Evolutionary conservation across 306 rosid genomes (phyloP), one percentile per base, ranked within the genome.

Genomic region (Trifolium dubium): DNA sequence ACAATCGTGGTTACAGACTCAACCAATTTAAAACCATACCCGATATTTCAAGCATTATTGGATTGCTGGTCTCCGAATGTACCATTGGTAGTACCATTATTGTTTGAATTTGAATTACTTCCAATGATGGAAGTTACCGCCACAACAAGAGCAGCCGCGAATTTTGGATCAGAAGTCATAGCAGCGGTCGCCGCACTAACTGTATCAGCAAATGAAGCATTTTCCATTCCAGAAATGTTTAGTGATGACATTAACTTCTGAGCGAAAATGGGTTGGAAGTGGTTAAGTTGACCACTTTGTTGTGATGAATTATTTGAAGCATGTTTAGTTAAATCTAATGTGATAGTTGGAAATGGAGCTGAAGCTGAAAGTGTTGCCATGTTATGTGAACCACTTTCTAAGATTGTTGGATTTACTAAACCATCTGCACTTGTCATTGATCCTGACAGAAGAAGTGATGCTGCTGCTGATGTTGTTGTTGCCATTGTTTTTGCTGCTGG

Each of bases 261-360:
- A 64, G 64, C 40, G 18, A 49, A 50, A 23, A 74, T 6, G 4
- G 71, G 78, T 19, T 56, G 23, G 15, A 73, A 32, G 30, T 63
- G 13, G 10, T 32, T 74, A 10, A 47, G 44, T 7, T 61, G 69
- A 8, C n/a, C n/a, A n/a, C 37, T 18, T 47, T 51, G 61, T 31
- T 50, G 78, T 12, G 79, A 32, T 50, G 81, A 40, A 54, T 54
- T 54, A 39, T 58, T 18, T 18, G 35, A 11, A 6, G 81, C 37
- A 8, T 41, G 6, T 43, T 78, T 47, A 46, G 86, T 89, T 75
- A 89, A 92, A 53, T 89, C 92, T 29, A 89, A 74, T 5, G 89
- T 89, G 56, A 89, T 85, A 0, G 92, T 89, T 3, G 96, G 92
- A 77, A 89, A 89, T 59, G 96, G 92, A 2, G 96, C 87, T 71